These are phyloP conservation scores for Alisma plantagoaquatica DNA, from an alignment of 106 monocot species.

Conservation along the genomic window DNA sequence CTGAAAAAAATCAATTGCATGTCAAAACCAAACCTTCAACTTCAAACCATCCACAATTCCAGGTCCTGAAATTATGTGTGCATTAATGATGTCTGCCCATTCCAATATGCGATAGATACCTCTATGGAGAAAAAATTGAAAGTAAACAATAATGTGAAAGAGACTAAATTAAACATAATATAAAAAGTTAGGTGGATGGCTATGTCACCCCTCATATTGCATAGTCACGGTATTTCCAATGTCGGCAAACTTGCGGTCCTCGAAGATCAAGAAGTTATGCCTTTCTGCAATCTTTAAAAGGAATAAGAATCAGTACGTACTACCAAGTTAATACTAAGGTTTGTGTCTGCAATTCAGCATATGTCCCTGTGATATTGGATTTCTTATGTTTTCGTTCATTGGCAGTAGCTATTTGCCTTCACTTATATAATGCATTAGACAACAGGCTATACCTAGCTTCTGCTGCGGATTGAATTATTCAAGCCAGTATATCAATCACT, in stretches of 20 bases:
- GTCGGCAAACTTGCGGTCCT: conserved; percentile 98
- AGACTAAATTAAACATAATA: not conserved
- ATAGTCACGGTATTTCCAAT: conserved; percentile 98
- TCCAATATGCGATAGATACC: conserved; percentile 93
- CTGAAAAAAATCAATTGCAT: too few relatives aligned
- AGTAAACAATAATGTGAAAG: not conserved
- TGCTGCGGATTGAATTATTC: too few relatives aligned
- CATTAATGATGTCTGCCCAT: conserved; percentile 98
- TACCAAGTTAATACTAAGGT: too few relatives aligned
- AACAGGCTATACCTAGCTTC: too few relatives aligned
- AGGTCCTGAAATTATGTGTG: conserved; percentile 92
- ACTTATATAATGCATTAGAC: too few relatives aligned
- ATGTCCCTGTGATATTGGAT: too few relatives aligned
- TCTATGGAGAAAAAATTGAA: conserved; percentile 22
- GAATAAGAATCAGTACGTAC: too few relatives aligned
- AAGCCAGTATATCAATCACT: too few relatives aligned
- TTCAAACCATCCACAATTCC: conserved; percentile 97
- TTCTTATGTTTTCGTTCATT: too few relatives aligned
- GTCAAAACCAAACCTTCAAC: conserved; percentile 74
- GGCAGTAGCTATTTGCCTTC: too few relatives aligned
- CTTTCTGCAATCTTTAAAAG: conserved; percentile 78
- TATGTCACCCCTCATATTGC: conserved; percentile 98
- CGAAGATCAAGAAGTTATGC: conserved; percentile 92
- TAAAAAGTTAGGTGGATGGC: not conserved
- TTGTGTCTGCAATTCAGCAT: too few relatives aligned